phyloP scores from a whole-genome alignment of 192 early-diverging fungal species.

The Thoreauomyces humboldtii region DNA sequence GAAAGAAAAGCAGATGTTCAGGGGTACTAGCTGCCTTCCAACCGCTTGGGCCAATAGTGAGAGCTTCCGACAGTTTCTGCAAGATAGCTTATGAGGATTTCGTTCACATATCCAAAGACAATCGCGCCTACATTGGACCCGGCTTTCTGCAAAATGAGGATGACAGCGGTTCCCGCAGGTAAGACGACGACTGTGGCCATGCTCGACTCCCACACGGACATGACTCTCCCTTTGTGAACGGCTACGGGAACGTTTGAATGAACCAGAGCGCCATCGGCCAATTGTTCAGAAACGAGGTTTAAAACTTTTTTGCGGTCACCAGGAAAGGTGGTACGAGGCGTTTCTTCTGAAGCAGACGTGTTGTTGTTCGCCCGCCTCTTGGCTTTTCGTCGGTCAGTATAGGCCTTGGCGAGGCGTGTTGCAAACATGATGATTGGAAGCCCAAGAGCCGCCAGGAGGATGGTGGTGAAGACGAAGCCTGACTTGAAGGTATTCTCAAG shows the following conservation, averaged over 20 bases:
- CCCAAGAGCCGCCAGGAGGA: neutral
- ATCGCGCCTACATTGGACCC: neutral
- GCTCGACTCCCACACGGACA: neutral
- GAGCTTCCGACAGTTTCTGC: neutral
- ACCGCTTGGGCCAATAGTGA: neutral
- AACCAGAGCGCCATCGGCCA: neutral
- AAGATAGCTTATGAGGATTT: neutral
- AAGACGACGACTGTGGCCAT: neutral
- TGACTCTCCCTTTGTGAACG: neutral
- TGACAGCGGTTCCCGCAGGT: neutral
- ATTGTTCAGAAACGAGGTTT: neutral
- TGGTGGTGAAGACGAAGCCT: constrained; percentile 1
- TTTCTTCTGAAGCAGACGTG: neutral
- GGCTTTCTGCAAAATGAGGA: neutral
- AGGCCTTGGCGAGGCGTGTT: neutral
- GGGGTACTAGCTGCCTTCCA: too few relatives aligned
- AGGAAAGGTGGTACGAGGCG: too few relatives aligned
- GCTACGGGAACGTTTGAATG: neutral
- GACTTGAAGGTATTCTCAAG: neutral
- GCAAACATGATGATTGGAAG: neutral
- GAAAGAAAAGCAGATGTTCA: too few relatives aligned
- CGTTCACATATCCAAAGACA: neutral
- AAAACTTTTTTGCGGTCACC: neutral
- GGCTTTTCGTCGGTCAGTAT: neutral
- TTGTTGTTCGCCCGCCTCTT: neutral